These are phyloP conservation scores for Fusarium chuoi DNA, from an alignment of 2,329 filamentous ascomycete genomes.

Conservation along the genomic window DNA sequence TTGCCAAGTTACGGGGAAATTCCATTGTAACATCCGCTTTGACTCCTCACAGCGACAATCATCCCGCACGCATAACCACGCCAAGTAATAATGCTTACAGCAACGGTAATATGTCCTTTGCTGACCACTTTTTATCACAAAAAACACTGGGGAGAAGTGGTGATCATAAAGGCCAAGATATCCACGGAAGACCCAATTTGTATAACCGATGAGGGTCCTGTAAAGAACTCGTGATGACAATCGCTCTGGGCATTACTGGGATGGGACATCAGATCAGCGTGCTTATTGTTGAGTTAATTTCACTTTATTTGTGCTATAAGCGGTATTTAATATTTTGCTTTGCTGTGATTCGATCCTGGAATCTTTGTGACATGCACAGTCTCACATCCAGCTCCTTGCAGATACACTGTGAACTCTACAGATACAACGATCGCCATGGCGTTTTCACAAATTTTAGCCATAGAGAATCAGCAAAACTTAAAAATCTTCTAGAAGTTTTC, in stretches of 20 bases:
- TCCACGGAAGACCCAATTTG: conserved; percentile 3
- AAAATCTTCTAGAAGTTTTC: not conserved
- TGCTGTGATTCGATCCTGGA: not conserved
- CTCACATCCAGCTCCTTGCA: not conserved
- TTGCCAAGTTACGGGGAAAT: not conserved
- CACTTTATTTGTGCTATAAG: not conserved
- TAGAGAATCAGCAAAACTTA: not conserved
- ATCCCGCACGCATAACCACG: not conserved
- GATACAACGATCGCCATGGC: not conserved
- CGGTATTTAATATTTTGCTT: not conserved
- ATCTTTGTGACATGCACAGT: not conserved
- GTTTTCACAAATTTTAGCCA: not conserved
- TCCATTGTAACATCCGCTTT: not conserved
- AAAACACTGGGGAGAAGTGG: not conserved
- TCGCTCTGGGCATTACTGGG: not conserved
- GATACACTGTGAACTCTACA: not conserved
- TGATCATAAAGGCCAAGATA: not conserved
- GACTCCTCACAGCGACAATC: not conserved
- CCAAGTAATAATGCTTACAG: not conserved
- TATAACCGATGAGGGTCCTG: not conserved
- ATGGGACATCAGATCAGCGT: not conserved
- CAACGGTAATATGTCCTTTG: not conserved
- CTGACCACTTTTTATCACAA: not conserved
- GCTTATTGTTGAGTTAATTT: conserved; percentile 5
- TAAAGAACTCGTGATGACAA: not conserved